Percentiles rank a stretch among this genome's conserved stretches.
phyloP scores from a whole-genome alignment of 139 green algal genomes.

The Auxenochlorella protothecoides region DNA sequence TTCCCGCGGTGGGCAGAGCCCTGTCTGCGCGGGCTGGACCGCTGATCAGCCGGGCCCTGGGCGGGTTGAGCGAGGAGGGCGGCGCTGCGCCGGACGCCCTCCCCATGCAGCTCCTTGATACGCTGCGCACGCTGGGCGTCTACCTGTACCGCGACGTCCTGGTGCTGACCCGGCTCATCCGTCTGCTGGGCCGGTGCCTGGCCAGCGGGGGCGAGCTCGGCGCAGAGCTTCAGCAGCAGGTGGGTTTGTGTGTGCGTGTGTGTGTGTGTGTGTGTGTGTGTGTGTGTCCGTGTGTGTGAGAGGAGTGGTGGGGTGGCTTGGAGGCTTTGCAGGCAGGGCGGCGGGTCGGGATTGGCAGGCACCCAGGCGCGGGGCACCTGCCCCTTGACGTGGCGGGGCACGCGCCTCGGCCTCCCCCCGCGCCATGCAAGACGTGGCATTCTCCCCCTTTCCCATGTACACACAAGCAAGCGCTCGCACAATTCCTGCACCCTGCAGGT shows the following conservation, averaged over 20 bases:
- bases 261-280: background rate
- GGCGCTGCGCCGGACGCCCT: slow-evolving; percentile 4
- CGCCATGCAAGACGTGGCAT: too few relatives aligned
- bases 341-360: too few relatives aligned
- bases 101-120: slow-evolving; percentile 9
- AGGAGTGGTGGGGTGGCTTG: too few relatives aligned
- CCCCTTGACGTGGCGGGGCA: too few relatives aligned
- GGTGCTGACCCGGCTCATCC: slow-evolving; percentile 1
- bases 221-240: background rate
- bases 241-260: background rate
- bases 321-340: too few relatives aligned
- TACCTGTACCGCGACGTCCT: slow-evolving; percentile 24
- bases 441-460: too few relatives aligned
- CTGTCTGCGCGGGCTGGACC: slow-evolving; percentile 12
- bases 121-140: slow-evolving; percentile 23
- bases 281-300: background rate
- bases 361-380: too few relatives aligned
- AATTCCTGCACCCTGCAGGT: slow-evolving; percentile 6
- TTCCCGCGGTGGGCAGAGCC: slow-evolving; percentile 25
- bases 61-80: background rate
- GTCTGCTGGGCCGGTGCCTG: background rate
- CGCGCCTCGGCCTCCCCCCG: too few relatives aligned
- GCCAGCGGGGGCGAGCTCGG: background rate
- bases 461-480: too few relatives aligned
- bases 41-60: slow-evolving; percentile 4